phyloP scores from a whole-genome alignment of 495 filamentous ascomycete genomes.

The Aspergillus coremiiformis region DNA sequence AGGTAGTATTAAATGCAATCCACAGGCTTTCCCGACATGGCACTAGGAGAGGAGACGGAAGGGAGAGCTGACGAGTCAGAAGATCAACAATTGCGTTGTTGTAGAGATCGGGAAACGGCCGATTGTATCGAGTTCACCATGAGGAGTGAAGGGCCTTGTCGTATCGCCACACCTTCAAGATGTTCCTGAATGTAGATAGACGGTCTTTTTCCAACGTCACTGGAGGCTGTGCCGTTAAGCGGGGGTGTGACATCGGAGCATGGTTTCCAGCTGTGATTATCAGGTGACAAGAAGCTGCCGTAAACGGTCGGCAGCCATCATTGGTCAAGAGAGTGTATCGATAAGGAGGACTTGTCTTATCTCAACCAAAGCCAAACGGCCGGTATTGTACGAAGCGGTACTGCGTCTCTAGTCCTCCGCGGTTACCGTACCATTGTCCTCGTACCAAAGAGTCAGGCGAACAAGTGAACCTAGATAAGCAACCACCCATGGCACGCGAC shows the following conservation, averaged over 20 bases:
- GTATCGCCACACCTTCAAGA: not conserved
- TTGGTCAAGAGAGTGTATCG: constrained; percentile 7
- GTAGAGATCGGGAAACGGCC: not conserved
- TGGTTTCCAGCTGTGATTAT: constrained; percentile 5
- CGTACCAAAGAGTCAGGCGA: constrained; percentile 3
- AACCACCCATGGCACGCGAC: constrained; percentile 24
- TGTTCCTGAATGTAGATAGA: not conserved
- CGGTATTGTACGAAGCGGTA: constrained; percentile 6
- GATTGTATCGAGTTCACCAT: not conserved
- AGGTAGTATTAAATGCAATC: constrained; percentile 6
- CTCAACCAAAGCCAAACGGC: not conserved
- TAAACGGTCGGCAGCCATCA: not conserved
- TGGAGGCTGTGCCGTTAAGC: constrained; percentile 6
- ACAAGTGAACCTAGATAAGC: constrained; percentile 4
- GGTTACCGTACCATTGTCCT: not conserved
- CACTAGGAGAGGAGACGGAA: constrained; percentile 11
- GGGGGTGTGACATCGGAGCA: constrained; percentile 10
- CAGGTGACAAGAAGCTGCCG: constrained; percentile 9
- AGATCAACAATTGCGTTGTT: constrained; percentile 17
- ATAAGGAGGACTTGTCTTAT: constrained; percentile 9
- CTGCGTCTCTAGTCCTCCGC: not conserved
- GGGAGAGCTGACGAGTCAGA: constrained; percentile 2
- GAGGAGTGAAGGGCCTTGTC: not conserved
- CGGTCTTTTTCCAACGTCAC: constrained; percentile 9
- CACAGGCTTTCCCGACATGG: constrained; percentile 10